Evolutionary conservation across 2,329 filamentous ascomycete species (phyloP).

Genomic region (Penicillium sp.): DNA sequence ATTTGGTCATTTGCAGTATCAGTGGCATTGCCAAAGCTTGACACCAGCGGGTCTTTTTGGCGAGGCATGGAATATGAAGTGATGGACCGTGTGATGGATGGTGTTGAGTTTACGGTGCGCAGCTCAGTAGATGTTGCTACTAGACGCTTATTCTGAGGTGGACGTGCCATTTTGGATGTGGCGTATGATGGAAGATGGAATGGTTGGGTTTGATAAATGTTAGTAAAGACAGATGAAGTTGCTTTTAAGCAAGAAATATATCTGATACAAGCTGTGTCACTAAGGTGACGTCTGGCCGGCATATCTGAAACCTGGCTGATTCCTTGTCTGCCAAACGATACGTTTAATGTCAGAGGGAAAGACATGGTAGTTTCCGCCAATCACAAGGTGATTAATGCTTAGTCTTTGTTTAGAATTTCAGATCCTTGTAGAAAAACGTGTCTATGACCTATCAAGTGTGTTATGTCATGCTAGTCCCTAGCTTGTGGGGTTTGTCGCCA

Average conservation of each 20-base stretch:
- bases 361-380: neutral
- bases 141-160: neutral
- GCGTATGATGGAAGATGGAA: neutral
- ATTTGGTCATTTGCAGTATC: neutral
- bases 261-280: neutral
- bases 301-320: constrained; percentile 4
- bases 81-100: neutral
- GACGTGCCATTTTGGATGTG: neutral
- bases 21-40: neutral
- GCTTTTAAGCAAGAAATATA: neutral
- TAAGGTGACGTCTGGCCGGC: neutral
- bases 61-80: neutral
- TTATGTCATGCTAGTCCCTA: neutral
- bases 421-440: neutral
- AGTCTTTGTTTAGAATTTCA: neutral
- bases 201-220: neutral
- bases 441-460: neutral
- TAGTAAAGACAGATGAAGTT: neutral
- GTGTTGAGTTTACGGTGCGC: neutral
- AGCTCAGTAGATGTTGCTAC: neutral
- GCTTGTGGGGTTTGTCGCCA: neutral
- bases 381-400: neutral
- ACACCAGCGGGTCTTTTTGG: neutral
- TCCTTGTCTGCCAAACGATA: neutral
- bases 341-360: neutral